Conservation (phyloP, 202 grass and related monocot genomes). For the Sporobolus alterniflorus region DNA sequence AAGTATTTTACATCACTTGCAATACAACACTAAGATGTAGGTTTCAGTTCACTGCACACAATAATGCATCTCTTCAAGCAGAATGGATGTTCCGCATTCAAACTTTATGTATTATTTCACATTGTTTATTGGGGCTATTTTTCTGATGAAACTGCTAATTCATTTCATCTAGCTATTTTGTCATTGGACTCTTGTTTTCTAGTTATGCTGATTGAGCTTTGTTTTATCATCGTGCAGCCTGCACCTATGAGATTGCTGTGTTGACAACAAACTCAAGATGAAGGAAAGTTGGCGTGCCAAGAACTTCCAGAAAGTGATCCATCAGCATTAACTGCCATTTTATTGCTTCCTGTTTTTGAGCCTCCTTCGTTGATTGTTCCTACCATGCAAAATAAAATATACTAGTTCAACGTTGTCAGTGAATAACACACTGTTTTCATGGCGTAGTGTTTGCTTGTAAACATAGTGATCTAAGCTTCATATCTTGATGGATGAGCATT, state of each 20-base stretch:
- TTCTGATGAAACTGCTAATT: background rate
- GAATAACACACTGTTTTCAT: background rate
- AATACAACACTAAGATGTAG: background rate
- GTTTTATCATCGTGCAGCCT: conserved; percentile 31
- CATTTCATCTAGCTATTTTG: background rate
- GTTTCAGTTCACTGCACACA: background rate
- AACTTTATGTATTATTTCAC: background rate
- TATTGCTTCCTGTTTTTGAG: background rate
- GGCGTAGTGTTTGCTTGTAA: background rate
- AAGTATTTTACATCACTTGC: background rate
- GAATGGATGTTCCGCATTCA: background rate
- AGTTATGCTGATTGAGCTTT: background rate
- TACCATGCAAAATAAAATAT: conserved; percentile 53
- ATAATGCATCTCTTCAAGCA: background rate
- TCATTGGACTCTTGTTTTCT: background rate
- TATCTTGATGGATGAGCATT: background rate
- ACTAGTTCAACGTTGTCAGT: conserved; percentile 22
- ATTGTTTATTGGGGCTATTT: background rate
- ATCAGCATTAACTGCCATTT: conserved; percentile 34
- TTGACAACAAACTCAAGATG: conserved; percentile 18
- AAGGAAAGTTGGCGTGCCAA: background rate
- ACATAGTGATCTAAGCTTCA: background rate
- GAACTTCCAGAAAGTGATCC: conserved; percentile 6
- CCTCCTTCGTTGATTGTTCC: background rate
- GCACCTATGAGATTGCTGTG: conserved; percentile 42